These are phyloP conservation scores for Populus trichocarpa DNA, from an alignment of 441 rosid genomes.

Conservation along the genomic window DNA sequence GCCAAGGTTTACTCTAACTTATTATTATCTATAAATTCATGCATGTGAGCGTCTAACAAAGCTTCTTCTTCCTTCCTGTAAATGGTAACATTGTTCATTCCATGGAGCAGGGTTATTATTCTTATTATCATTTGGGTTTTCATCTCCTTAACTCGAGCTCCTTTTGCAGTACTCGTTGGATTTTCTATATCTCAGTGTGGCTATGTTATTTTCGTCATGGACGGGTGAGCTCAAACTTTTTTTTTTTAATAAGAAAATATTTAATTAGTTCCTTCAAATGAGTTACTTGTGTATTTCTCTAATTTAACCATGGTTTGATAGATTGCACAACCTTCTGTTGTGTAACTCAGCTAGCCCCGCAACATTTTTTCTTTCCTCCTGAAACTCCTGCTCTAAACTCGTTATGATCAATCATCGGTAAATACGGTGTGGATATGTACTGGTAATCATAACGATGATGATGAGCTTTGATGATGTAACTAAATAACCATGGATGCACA, in stretches of 20 bases:
- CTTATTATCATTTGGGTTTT: no score
- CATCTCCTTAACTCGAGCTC: neutral
- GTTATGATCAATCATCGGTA: no score
- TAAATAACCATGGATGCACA: constrained; percentile 32
- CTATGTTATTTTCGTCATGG: constrained; percentile 74
- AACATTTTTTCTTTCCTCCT: neutral
- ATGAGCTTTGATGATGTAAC: no score
- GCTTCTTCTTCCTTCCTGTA: no score
- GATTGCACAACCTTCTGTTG: no score
- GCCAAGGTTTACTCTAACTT: constrained; percentile 41
- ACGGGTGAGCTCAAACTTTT: constrained; percentile 32
- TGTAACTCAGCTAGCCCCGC: neutral
- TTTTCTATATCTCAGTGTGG: constrained; percentile 72
- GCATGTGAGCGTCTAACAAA: neutral
- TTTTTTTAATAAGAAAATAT: no score
- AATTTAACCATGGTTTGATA: no score
- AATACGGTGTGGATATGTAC: no score
- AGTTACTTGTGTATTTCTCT: neutral
- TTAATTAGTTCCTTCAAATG: no score
- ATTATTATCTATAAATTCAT: neutral
- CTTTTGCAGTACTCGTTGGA: constrained; percentile 77
- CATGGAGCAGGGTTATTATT: no score
- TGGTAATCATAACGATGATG: no score
- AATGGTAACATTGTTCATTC: no score
- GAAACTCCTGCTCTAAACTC: neutral